Conservation (phyloP, 495 filamentous ascomycete species). For the Xylona heveae region DNA sequence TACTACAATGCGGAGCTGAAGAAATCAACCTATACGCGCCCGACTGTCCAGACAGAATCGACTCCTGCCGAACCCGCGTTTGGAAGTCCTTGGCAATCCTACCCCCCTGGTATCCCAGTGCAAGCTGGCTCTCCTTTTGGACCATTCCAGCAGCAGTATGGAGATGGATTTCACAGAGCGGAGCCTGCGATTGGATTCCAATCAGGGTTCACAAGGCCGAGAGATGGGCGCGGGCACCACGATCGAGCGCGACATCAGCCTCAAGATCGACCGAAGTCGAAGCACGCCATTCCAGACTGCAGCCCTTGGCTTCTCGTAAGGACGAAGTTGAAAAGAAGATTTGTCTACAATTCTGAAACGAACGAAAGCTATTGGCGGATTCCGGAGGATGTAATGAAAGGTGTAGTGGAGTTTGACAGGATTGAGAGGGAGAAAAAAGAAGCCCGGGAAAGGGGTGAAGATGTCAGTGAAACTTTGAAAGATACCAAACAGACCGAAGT, state of each 20-base stretch:
- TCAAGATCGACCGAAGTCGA: conserved; percentile 61
- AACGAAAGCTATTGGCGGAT: conserved; percentile 87
- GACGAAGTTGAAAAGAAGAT: conserved; percentile 70
- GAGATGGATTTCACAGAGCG: too few relatives aligned
- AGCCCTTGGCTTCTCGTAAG: conserved; percentile 85
- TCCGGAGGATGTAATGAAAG: conserved; percentile 42
- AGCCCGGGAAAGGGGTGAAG: conserved; percentile 7
- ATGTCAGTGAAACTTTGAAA: conserved; percentile 5
- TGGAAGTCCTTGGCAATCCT: conserved; percentile 11
- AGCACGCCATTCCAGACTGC: conserved; percentile 54
- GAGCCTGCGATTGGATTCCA: too few relatives aligned
- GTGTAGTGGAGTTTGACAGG: conserved; percentile 6
- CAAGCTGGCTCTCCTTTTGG: too few relatives aligned
- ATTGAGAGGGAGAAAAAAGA: conserved; percentile 10
- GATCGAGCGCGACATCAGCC: conserved; percentile 19
- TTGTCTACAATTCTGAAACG: conserved; percentile 66
- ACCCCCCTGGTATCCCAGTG: conserved; percentile 16
- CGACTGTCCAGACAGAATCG: conserved; percentile 21
- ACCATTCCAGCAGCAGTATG: too few relatives aligned
- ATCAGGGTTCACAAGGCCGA: too few relatives aligned
- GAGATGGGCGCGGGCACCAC: too few relatives aligned
- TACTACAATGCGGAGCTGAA: conserved; percentile 80
- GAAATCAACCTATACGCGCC: conserved; percentile 68
- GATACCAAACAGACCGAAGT: conserved; percentile 4
- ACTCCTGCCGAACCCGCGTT: conserved; percentile 9